These are phyloP conservation scores for Fusarium sacchari DNA, from an alignment of 2,329 filamentous ascomycete species.

Conservation along the genomic window DNA sequence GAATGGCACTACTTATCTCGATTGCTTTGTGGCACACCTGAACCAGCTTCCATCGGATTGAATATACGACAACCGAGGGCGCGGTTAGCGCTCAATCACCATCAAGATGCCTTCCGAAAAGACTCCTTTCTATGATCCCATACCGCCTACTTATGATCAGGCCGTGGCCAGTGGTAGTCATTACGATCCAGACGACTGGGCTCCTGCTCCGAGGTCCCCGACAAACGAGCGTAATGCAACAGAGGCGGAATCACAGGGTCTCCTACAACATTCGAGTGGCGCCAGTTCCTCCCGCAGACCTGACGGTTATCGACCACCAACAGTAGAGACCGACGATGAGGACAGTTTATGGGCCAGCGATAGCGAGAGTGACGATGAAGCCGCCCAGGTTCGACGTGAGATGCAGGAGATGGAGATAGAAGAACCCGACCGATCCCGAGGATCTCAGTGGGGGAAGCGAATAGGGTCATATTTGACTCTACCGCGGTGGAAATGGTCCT, in stretches of 20 bases:
- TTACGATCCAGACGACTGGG: conserved; percentile 47
- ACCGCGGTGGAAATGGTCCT: conserved; percentile 65
- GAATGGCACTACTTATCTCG: conserved; percentile 24
- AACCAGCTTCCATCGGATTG: conserved; percentile 2
- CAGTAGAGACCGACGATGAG: conserved; percentile 81
- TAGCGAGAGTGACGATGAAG: conserved; percentile 61
- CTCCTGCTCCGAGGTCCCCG: conserved; percentile 45
- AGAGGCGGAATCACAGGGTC: conserved; percentile 80
- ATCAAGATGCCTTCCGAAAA: conserved; percentile 52
- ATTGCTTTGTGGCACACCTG: conserved; percentile 12
- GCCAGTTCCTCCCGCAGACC: conserved; percentile 56
- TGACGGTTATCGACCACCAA: conserved; percentile 78
- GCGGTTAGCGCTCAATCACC: conserved; percentile 29
- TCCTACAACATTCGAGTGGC: conserved; percentile 68
- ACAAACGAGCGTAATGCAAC: conserved; percentile 70
- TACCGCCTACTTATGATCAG: conserved; percentile 57
- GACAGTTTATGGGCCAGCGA: conserved; percentile 64
- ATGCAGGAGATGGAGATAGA: conserved; percentile 91
- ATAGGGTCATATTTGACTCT: conserved; percentile 64
- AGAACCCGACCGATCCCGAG: conserved; percentile 64
- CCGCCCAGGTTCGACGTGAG: conserved; percentile 77
- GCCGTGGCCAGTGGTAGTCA: conserved; percentile 51
- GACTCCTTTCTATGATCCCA: conserved; percentile 55
- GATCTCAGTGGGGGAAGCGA: conserved; percentile 64
- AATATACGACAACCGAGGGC: conserved; percentile 29